These are phyloP conservation scores for Trichoderma pleuroti DNA, from an alignment of 2,329 filamentous ascomycete species.

Conservation along the genomic window DNA sequence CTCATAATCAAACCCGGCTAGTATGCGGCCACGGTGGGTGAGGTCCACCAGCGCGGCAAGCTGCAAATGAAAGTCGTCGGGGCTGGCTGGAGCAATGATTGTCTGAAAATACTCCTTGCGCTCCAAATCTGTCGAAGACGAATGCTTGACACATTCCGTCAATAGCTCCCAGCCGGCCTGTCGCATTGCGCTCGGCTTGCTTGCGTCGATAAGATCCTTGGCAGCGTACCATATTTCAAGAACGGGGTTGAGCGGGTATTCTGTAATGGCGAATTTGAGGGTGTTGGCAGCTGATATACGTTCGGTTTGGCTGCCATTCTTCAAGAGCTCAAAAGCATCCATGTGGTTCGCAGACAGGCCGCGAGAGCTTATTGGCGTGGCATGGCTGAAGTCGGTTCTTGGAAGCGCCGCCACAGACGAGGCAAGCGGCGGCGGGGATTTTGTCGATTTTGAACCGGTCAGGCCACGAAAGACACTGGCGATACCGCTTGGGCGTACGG, in stretches of 20 bases:
- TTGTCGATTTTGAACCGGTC: slow-evolving; percentile 53
- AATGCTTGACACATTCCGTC: slow-evolving; percentile 61
- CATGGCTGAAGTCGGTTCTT: slow-evolving; percentile 45
- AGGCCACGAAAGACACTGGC: slow-evolving; percentile 63
- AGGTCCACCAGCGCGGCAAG: slow-evolving; percentile 61
- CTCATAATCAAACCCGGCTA: slow-evolving; percentile 66
- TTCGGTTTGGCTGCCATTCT: slow-evolving; percentile 49
- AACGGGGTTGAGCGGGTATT: slow-evolving; percentile 57
- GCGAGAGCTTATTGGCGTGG: slow-evolving; percentile 37
- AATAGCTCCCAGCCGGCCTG: slow-evolving; percentile 63
- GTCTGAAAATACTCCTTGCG: slow-evolving; percentile 63
- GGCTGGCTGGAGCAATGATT: slow-evolving; percentile 52
- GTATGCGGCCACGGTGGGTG: slow-evolving; percentile 57
- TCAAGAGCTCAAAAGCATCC: slow-evolving; percentile 53
- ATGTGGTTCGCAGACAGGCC: slow-evolving; percentile 51
- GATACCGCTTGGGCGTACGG: slow-evolving; percentile 53
- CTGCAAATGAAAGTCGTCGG: slow-evolving; percentile 64
- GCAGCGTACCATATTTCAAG: slow-evolving; percentile 64
- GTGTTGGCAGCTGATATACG: slow-evolving; percentile 55
- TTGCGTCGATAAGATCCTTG: slow-evolving; percentile 60
- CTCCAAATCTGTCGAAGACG: slow-evolving; percentile 62
- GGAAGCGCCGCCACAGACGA: slow-evolving; percentile 38
- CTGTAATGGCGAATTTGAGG: slow-evolving; percentile 54
- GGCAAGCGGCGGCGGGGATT: slow-evolving; percentile 45
- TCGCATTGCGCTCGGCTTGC: slow-evolving; percentile 52